Base-by-base conservation (phyloP, 306 rosid genomes). In the Quercus alba region DNA sequence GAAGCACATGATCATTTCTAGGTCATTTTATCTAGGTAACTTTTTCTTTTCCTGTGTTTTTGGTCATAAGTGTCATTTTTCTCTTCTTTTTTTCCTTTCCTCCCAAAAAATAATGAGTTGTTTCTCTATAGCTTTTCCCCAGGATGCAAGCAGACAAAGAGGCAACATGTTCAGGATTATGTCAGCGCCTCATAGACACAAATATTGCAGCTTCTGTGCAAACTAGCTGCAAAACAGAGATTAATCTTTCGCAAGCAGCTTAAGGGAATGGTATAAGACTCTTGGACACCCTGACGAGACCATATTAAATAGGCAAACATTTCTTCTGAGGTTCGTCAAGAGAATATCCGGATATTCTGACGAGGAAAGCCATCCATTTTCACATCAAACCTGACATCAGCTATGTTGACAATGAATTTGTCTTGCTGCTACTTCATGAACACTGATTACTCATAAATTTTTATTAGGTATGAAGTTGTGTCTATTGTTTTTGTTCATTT, bases 21-120 rank as follows among this genome's bases (percentile, higher is more conserved):
- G 82, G 79, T 30, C 64, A 41, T 70, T 51, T 80, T 77, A 62
- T 82, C 69, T 80, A 82, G 92, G 87, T 88, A 84, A 70, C 23
- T 52, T 75, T 73, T 74, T 74, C 30, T 38, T 73, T 68, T 31
- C 72, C 59, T 8, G 11, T 72, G 66, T 62, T n/a, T 59, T 77
- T 15, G 52, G 26, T 66, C n/a, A 75, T 82, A 66, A 62, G 59
- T 51, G 20, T 76, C 56, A 33, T 73, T 30, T 83, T 57, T 75
- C 69, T 75, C 13, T 78, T 38, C 74, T 15, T 55, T 78, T 69
- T 58, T 38, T 54, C 62, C 6, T 13, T 56, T 49, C 6, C 4
- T 41, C 25, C 5, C 4, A 30, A 28, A 11, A 74, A 4, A 38
- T 35, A 38, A 44, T 59, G 68, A 38, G 19, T 30, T 2, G 19